phyloP scores from a whole-genome alignment of 768 basidiomycete species.

The Tulasnella calospora region DNA sequence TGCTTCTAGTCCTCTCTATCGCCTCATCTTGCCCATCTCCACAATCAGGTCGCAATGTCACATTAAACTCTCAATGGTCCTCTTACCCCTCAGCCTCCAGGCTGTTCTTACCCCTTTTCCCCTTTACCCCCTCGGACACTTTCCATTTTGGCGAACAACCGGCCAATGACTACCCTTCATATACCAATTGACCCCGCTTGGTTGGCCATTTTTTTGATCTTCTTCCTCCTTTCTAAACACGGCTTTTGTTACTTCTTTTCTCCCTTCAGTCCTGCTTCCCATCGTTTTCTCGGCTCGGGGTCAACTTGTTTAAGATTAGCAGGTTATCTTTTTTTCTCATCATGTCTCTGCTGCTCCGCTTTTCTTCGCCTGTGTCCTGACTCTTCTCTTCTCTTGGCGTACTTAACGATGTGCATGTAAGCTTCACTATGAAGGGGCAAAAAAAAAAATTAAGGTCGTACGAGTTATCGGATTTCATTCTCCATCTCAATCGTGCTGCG shows the following conservation, averaged over 20 bases:
- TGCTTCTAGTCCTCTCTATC: conserved; percentile 9
- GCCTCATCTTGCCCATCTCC: conserved; percentile 7
- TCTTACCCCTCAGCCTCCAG: background rate
- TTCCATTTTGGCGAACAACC: conserved; percentile 4
- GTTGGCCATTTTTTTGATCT: background rate
- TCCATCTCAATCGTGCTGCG: background rate
- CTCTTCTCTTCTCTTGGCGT: conserved; percentile 1
- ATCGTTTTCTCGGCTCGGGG: conserved; percentile 7
- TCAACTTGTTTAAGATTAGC: conserved; percentile 6
- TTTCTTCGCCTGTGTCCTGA: background rate
- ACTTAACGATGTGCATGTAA: conserved; percentile 12
- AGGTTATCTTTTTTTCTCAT: background rate
- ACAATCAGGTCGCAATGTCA: conserved; percentile 4
- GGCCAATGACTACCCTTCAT: background rate
- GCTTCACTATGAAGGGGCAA: background rate
- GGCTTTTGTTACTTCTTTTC: background rate
- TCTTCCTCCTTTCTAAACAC: background rate
- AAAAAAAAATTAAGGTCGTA: conserved; percentile 7
- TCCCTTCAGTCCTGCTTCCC: background rate
- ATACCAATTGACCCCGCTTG: background rate
- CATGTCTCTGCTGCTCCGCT: background rate
- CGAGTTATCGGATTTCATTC: background rate
- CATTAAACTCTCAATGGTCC: background rate
- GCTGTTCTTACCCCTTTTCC: background rate
- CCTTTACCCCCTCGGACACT: conserved; percentile 2